Conservation (phyloP, 768 basidiomycete species). For the Termitomyces sp. region DNA sequence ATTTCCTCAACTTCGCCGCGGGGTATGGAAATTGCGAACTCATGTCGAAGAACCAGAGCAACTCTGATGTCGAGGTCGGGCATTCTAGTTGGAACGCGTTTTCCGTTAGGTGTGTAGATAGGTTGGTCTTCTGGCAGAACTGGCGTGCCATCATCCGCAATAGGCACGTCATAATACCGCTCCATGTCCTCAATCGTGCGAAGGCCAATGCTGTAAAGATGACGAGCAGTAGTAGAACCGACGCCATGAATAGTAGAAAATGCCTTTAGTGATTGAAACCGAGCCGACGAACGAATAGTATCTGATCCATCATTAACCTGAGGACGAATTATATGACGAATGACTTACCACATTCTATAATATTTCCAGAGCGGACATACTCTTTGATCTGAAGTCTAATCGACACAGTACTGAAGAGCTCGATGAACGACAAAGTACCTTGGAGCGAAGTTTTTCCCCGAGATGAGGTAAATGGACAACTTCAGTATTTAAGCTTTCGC, state of each 20-base stretch:
- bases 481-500: conserved; percentile 28
- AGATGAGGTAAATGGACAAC: conserved; percentile 39
- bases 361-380: conserved; percentile 46
- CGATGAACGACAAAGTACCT: conserved; percentile 27
- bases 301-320: conserved; percentile 26
- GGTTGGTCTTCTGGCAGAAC: conserved; percentile 9
- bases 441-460: conserved; percentile 44
- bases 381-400: conserved; percentile 48
- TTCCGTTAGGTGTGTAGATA: conserved; percentile 29
- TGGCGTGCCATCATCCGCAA: conserved; percentile 6
- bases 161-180: conserved; percentile 49
- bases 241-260: conserved; percentile 71
- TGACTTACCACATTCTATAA: conserved; percentile 52
- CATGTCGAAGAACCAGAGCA: conserved; percentile 53
- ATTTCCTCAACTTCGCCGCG: conserved; percentile 78
- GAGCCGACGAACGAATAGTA: conserved; percentile 37
- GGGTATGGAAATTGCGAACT: conserved; percentile 53
- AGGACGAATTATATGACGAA: conserved; percentile 1
- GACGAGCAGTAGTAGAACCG: conserved; percentile 62
- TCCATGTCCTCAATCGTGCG: conserved; percentile 67
- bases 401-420: background rate
- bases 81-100: conserved; percentile 9
- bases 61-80: conserved; percentile 43
- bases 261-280: conserved; percentile 48
- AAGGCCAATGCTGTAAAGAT: conserved; percentile 58